Conservation (phyloP, 1,284 basidiomycete genomes). For the Peniophora sp. region DNA sequence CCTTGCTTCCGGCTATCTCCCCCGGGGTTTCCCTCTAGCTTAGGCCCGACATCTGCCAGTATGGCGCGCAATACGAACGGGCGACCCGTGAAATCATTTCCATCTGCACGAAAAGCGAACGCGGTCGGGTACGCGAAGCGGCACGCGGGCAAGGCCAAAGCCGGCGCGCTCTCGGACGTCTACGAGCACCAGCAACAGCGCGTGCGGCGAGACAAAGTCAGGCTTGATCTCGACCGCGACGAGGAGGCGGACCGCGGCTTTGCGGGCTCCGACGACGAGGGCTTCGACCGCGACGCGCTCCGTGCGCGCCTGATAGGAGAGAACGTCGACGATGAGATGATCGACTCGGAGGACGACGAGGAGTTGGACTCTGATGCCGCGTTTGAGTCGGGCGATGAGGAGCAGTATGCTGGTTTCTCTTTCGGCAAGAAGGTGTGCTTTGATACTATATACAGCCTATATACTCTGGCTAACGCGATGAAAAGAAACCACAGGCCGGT, state of each 20-base stretch:
- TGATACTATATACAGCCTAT: no score
- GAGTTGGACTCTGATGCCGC: conserved; percentile 76
- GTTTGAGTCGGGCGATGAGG: conserved; percentile 79
- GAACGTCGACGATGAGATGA: conserved; percentile 44
- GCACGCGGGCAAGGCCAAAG: conserved; percentile 34
- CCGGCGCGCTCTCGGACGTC: conserved; percentile 34
- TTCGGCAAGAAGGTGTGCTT: conserved; percentile 38
- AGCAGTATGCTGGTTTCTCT: conserved; percentile 65
- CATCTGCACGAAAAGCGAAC: conserved; percentile 21
- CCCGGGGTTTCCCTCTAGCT: no score
- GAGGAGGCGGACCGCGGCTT: conserved; percentile 34
- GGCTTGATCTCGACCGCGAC: conserved; percentile 48
- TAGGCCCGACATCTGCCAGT: neutral
- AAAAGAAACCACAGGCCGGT: neutral
- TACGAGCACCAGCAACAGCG: conserved; percentile 57
- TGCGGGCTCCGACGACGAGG: conserved; percentile 24
- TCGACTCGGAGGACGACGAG: conserved; percentile 64
- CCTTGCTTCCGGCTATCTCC: no score
- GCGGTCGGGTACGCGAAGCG: conserved; percentile 47
- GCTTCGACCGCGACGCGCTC: conserved; percentile 26
- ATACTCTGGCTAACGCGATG: neutral
- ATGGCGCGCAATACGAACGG: conserved; percentile 6
- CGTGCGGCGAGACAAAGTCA: conserved; percentile 46
- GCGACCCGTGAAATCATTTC: conserved; percentile 3
- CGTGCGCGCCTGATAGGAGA: conserved; percentile 53